Percentiles rank a stretch among this genome's conserved stretches.
These are phyloP conservation scores for Starmerella potacharoeniae DNA, from an alignment of 805 yeast species.

Conservation along the genomic window DNA sequence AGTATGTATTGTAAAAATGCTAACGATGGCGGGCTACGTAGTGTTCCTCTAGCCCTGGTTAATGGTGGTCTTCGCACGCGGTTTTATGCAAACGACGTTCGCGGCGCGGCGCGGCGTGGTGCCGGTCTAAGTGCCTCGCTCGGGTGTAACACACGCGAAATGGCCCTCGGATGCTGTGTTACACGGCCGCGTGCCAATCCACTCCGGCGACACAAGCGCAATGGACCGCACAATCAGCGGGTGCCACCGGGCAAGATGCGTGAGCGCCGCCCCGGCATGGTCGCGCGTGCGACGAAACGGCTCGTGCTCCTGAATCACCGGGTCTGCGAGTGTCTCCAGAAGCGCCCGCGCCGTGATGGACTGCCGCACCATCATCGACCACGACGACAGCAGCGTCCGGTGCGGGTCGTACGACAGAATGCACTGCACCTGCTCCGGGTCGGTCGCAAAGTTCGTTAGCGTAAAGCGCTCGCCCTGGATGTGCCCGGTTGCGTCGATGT, in stretches of 20 bases:
- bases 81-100: no score
- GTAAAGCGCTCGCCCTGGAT: not conserved
- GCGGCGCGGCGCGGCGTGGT: no score
- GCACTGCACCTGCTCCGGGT: not conserved
- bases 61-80: no score
- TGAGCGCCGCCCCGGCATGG: slow-evolving; percentile 12
- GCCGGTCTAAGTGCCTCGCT: not conserved
- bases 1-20: no score
- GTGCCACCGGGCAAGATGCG: slow-evolving; percentile 14
- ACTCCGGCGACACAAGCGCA: slow-evolving; percentile 6
- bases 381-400: not conserved
- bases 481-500: not conserved
- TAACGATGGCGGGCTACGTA: no score
- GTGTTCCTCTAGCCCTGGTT: no score
- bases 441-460: not conserved
- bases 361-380: slow-evolving; percentile 1
- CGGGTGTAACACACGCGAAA: not conserved
- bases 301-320: slow-evolving; percentile 5
- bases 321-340: slow-evolving; percentile 8
- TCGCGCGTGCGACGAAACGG: not conserved
- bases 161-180: not conserved
- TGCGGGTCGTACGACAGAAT: not conserved
- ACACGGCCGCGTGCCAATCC: slow-evolving; percentile 5
- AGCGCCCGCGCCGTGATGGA: slow-evolving; percentile 1
- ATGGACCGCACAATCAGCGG: slow-evolving; percentile 2